These are phyloP conservation scores for Xylariaceae sp. DNA, from an alignment of 2,329 filamentous ascomycete genomes.

Conservation along the genomic window DNA sequence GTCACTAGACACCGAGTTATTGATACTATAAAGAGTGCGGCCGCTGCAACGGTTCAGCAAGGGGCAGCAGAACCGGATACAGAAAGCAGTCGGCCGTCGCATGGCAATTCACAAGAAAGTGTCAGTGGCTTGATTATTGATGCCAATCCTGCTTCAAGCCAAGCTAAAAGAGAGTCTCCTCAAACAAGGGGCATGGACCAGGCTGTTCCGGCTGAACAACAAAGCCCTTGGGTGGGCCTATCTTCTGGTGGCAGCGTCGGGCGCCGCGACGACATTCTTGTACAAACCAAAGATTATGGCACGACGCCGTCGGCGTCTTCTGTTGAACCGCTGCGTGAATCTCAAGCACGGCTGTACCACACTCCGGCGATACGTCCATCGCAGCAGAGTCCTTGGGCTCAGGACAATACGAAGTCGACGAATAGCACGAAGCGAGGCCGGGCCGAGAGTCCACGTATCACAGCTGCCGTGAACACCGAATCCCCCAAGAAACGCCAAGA, in stretches of 20 bases:
- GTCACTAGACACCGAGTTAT: not conserved
- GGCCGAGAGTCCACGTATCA: not conserved
- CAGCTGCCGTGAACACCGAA: not conserved
- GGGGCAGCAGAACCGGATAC: not conserved
- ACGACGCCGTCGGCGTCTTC: slow-evolving; percentile 4
- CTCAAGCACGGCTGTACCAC: slow-evolving; percentile 8
- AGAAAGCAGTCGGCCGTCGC: not conserved
- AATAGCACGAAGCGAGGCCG: not conserved
- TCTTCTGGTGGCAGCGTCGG: slow-evolving; percentile 10
- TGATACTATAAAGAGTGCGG: not conserved
- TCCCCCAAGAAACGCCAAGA: not conserved
- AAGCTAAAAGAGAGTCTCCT: not conserved
- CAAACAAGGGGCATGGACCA: not conserved
- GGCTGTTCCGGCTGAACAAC: slow-evolving; percentile 10
- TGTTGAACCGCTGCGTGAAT: slow-evolving; percentile 4
- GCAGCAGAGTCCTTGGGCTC: slow-evolving; percentile 32
- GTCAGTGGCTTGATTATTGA: not conserved
- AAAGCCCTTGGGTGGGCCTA: slow-evolving; percentile 27
- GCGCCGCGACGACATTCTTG: not conserved
- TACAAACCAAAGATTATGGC: not conserved
- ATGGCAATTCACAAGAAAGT: not conserved
- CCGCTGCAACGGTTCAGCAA: not conserved
- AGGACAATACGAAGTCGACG: slow-evolving; percentile 7
- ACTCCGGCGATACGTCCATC: slow-evolving; percentile 21
- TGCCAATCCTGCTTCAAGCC: not conserved